Evolutionary conservation across 2,329 filamentous ascomycete genomes (phyloP), one percentile per base, ranked within the genome.

Genomic region (Colletotrichum cereale): DNA sequence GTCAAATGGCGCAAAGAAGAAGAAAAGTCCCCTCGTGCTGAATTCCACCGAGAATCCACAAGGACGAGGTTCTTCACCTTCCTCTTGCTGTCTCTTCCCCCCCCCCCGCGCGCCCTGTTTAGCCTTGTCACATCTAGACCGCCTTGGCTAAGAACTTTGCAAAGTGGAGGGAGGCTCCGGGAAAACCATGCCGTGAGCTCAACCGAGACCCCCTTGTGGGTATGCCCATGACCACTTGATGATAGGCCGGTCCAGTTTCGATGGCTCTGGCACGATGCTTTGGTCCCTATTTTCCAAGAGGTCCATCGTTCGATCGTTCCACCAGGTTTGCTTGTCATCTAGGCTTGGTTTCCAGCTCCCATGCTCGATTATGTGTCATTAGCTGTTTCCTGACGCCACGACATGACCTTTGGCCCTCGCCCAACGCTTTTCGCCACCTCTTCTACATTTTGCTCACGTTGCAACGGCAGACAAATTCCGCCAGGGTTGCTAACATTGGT

Each of bases 141-240:
- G 36, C 36, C 48, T 50, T 40, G 48, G 63, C 67, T 67, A 62
- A 62, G 63, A 42, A 40, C 67, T 62, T 56, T 57, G 18, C 10
- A 21, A 18, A 38, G 67, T 67, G 56, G 63, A 67, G 34, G 56
- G 63, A 67, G 34, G 31, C 26, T 34, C 38, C 48, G 63, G 48
- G 26, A 61, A 61, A 57, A 29, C 67, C 38, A 48, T 70, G 67
- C 67, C 62, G 55, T 47, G 56, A 50, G 48, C 52, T 55, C 48
- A 56, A 66, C 38, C 31, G 24, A 48, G 26, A 1, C 16, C 52
- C 50, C 18, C 42, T 44, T 42, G 31, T 38, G 10, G 42, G 16
- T 38, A 31, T 38, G 18, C 16, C 38, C 26, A 24, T 29, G 31
- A 18, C 29, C 29, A 21, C 21, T 55, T 18, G 29, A 31, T 14